phyloP scores from a whole-genome alignment of 1,139 yeast species.

The Meyerozyma carpophila region DNA sequence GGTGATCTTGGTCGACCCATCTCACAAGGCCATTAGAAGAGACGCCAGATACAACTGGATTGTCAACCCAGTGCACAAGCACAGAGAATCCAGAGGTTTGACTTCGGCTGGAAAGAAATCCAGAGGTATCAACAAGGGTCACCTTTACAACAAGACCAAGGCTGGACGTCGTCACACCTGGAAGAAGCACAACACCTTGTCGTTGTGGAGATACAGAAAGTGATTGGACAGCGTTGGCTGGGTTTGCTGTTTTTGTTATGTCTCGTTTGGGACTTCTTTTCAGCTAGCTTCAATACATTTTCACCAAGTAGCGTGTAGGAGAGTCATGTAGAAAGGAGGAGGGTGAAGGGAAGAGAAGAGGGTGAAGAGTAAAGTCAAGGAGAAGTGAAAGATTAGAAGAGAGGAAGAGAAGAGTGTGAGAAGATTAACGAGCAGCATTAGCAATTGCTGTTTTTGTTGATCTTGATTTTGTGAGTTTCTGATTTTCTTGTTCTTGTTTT shows the following conservation, averaged over 20 bases:
- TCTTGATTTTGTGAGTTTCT: too few species aligned
- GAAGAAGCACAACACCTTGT: conserved; percentile 99
- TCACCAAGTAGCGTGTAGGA: not conserved
- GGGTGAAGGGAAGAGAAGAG: not conserved
- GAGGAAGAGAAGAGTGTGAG: too few species aligned
- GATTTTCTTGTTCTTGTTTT: too few species aligned
- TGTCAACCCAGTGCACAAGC: conserved; percentile 99
- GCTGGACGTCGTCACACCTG: conserved; percentile 99
- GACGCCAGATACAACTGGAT: conserved; percentile 99
- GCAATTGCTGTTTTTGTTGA: too few species aligned
- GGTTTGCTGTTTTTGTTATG: not conserved
- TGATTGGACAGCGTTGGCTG: conserved; percentile 25
- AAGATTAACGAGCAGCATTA: too few species aligned
- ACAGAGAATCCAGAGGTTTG: conserved; percentile 99
- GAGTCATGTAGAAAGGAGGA: not conserved
- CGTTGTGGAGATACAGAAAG: conserved; percentile 99
- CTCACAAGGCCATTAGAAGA: conserved; percentile 98
- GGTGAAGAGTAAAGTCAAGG: not conserved
- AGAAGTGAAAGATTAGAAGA: not conserved
- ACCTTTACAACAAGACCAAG: conserved; percentile 95
- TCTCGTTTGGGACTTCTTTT: too few species aligned
- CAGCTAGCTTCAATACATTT: too few species aligned
- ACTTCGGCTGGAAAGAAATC: conserved; percentile 98
- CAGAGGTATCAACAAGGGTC: conserved; percentile 99
- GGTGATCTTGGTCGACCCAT: conserved; percentile 95